These are phyloP conservation scores for Aspergillus udagawae DNA, from an alignment of 2,329 filamentous ascomycete species.

Conservation along the genomic window DNA sequence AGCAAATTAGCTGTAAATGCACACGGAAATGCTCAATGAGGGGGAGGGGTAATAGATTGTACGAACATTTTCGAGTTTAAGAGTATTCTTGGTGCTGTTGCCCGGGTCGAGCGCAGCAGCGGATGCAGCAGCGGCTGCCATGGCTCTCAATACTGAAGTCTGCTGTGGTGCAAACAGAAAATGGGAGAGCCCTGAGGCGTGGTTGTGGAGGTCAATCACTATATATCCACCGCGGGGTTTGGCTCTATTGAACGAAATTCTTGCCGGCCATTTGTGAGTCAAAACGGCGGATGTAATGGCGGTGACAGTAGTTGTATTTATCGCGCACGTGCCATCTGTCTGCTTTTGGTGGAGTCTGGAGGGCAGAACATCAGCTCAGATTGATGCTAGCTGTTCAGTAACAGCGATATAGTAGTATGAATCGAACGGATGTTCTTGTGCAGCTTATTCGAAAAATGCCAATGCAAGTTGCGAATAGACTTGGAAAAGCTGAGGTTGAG, in stretches of 20 bases:
- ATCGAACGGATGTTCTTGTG: background rate
- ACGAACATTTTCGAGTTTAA: slow-evolving; percentile 59
- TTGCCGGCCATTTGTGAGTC: slow-evolving; percentile 1
- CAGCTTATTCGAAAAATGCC: background rate
- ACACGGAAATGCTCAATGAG: slow-evolving; percentile 16
- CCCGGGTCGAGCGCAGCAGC: slow-evolving; percentile 53
- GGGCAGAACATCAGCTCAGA: background rate
- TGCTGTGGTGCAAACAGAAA: slow-evolving; percentile 23
- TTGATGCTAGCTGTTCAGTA: background rate
- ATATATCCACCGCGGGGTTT: slow-evolving; percentile 17
- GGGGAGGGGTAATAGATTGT: slow-evolving; percentile 19
- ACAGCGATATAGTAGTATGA: background rate
- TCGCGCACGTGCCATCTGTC: background rate
- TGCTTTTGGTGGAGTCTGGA: background rate
- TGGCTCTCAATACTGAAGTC: slow-evolving; percentile 25
- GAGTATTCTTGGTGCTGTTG: slow-evolving; percentile 55
- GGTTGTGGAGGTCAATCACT: slow-evolving; percentile 5
- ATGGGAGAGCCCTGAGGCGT: slow-evolving; percentile 12
- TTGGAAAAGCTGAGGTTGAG: background rate
- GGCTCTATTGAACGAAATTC: slow-evolving; percentile 11
- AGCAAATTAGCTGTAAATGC: slow-evolving; percentile 13
- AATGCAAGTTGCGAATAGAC: background rate
- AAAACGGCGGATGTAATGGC: background rate
- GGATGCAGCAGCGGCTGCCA: slow-evolving; percentile 47
- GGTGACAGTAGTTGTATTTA: background rate